phyloP scores from a whole-genome alignment of 2,329 filamentous ascomycete species.

The Blastomyces gilchristii region DNA sequence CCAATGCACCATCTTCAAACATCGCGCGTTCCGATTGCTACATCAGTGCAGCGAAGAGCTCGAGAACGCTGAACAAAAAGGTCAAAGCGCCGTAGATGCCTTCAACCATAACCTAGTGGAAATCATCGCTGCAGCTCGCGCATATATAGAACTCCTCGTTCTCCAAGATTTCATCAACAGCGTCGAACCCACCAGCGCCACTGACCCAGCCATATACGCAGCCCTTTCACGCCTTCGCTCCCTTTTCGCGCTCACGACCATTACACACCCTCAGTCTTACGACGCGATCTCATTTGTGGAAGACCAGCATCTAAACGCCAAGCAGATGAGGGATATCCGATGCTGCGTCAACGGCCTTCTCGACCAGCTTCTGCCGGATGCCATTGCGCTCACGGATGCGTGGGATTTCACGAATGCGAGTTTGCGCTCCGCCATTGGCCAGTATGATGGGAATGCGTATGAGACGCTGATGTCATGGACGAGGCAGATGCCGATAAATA shows the following conservation, averaged over 20 bases:
- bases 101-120: constrained; percentile 24
- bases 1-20: constrained; percentile 20
- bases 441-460: constrained; percentile 18
- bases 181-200: constrained; percentile 4
- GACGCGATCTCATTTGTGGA: constrained; percentile 22
- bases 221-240: constrained; percentile 14
- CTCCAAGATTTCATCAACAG: constrained; percentile 17
- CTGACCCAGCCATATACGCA: constrained; percentile 8
- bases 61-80: constrained; percentile 9
- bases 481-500: constrained; percentile 21
- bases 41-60: constrained; percentile 8
- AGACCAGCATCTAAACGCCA: constrained; percentile 16
- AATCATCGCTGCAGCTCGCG: constrained; percentile 19
- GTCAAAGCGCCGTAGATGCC: constrained; percentile 11
- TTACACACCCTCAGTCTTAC: constrained; percentile 19
- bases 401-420: constrained; percentile 20
- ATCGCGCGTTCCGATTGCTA: constrained; percentile 18
- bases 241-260: constrained; percentile 16
- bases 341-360: constrained; percentile 14
- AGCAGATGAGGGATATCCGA: constrained; percentile 16
- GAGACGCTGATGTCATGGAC: constrained; percentile 20
- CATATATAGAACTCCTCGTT: constrained; percentile 23
- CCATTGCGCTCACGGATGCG: constrained; percentile 19
- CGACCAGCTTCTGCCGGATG: constrained; percentile 18
- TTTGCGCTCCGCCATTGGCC: constrained; percentile 17